A percentile compares a stretch with the other conserved stretches of the same genome.
Conservation (phyloP, 2,329 filamentous ascomycete species). For the Epichloe uncinata region DNA sequence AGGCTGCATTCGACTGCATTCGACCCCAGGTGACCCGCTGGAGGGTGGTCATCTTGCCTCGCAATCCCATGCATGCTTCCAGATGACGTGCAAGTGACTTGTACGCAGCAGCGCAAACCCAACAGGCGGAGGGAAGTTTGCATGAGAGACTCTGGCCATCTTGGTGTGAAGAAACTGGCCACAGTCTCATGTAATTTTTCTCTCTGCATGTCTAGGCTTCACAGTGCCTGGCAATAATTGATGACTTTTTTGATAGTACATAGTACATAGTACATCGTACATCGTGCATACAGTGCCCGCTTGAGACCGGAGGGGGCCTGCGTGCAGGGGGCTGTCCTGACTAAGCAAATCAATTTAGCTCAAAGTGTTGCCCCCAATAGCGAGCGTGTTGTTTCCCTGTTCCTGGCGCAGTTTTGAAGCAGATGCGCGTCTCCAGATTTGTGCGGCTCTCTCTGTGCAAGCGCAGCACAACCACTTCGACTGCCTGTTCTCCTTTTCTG, state of each 20-base stretch:
- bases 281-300: no score
- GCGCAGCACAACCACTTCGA: not conserved
- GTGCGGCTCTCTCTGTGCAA: not conserved
- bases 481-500: not conserved
- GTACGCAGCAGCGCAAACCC: no score
- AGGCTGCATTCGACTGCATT: not conserved
- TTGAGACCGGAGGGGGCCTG: no score
- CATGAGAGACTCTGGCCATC: no score
- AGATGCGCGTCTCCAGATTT: conserved; percentile 1
- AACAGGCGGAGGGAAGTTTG: no score
- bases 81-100: not conserved
- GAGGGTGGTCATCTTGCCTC: not conserved
- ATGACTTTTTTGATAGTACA: no score
- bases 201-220: no score
- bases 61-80: not conserved
- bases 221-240: no score
- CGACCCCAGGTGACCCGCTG: conserved; percentile 4
- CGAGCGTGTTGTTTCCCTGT: no score
- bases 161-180: no score
- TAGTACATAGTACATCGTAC: no score
- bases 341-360: conserved; percentile 4
- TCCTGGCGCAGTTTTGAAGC: not conserved
- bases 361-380: not conserved
- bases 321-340: not conserved
- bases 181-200: no score